A percentile compares a stretch with the other conserved stretches of the same genome.
Conservation (phyloP, 441 rosid species). For the Gossypium trilobum region DNA sequence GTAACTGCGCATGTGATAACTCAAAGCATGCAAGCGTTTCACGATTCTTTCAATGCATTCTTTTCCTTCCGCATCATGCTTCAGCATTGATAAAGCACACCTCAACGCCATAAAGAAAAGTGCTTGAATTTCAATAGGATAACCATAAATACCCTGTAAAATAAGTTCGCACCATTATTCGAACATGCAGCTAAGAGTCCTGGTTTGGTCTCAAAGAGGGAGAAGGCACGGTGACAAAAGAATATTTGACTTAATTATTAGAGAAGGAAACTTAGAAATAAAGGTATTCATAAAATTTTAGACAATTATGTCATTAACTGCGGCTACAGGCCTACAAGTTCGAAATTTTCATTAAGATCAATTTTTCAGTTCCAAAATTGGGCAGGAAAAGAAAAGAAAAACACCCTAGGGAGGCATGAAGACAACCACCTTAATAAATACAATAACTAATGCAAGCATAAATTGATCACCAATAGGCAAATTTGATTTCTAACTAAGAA, state of each 20-base stretch:
- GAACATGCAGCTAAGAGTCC: neutral
- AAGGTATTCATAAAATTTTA: neutral
- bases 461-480: neutral
- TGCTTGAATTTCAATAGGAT: constrained; percentile 91
- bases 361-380: neutral
- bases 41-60: constrained; percentile 66
- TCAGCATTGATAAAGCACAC: constrained; percentile 58
- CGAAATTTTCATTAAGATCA: neutral
- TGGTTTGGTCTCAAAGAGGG: neutral
- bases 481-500: neutral
- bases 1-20: constrained; percentile 80
- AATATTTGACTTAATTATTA: neutral
- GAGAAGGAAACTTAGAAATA: neutral
- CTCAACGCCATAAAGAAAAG: constrained; percentile 82
- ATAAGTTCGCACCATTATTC: neutral
- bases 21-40: constrained; percentile 78
- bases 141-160: constrained; percentile 78
- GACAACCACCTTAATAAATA: neutral
- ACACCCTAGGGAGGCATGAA: neutral
- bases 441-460: neutral
- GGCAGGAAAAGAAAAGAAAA: neutral
- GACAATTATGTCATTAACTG: no score
- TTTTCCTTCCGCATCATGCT: constrained; percentile 76
- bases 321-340: neutral
- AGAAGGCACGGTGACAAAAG: neutral